phyloP scores from a whole-genome alignment of 2,329 filamentous ascomycete genomes.

The Seiridium unicorne region DNA sequence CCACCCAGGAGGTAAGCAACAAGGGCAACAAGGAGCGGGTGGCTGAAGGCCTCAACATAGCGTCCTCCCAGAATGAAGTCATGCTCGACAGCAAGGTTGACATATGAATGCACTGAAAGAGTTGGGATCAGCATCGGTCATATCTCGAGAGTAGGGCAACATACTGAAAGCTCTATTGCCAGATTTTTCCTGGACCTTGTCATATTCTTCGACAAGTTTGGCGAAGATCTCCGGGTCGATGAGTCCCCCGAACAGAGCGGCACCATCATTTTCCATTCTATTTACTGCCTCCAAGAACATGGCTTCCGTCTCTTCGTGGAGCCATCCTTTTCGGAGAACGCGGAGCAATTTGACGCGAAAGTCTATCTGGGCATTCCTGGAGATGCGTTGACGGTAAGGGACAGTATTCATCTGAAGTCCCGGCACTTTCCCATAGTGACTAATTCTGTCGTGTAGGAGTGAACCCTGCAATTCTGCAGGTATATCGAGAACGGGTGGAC shows the following conservation, averaged over 20 bases:
- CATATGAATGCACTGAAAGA: conserved; percentile 1
- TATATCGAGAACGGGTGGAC: too few relatives aligned
- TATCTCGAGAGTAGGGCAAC: too few relatives aligned
- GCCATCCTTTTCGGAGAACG: not conserved
- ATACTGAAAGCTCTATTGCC: not conserved
- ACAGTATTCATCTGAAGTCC: too few relatives aligned
- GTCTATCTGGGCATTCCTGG: too few relatives aligned
- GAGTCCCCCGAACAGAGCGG: not conserved
- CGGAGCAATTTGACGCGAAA: not conserved
- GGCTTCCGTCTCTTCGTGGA: not conserved
- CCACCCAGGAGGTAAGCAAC: not conserved
- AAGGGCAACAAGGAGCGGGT: not conserved
- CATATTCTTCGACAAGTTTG: not conserved
- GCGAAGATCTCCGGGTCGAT: not conserved
- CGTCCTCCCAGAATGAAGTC: not conserved
- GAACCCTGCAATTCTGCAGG: too few relatives aligned
- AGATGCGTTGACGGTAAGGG: too few relatives aligned
- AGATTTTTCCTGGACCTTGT: not conserved
- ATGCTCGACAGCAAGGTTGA: not conserved
- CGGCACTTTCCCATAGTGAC: too few relatives aligned
- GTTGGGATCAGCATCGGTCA: too few relatives aligned
- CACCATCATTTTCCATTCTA: not conserved
- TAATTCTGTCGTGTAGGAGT: too few relatives aligned
- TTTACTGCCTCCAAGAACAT: not conserved
- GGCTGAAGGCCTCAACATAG: not conserved